A percentile compares a stretch with the other conserved stretches of the same genome.
phyloP scores from a whole-genome alignment of 257 asterid species.

The Capsicum baccatum region DNA sequence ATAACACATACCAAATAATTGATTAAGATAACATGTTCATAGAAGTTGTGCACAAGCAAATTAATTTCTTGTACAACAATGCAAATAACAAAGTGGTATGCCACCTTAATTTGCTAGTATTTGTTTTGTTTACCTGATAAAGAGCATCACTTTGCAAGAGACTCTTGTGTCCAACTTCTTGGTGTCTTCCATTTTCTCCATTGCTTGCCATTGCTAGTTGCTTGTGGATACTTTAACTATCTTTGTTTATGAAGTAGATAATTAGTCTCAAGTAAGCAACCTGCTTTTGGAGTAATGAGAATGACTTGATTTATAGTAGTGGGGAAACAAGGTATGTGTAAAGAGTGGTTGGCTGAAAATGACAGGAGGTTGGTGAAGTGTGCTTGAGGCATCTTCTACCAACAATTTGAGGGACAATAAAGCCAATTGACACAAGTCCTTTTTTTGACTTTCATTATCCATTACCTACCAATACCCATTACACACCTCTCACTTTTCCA shows the following conservation, averaged over 20 bases:
- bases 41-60: background rate
- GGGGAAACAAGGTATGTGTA: background rate
- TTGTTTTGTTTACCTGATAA: conserved; percentile 27
- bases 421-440: background rate
- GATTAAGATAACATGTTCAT: background rate
- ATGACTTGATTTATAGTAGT: background rate
- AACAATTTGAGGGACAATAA: background rate
- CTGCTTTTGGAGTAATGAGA: background rate
- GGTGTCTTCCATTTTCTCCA: conserved; percentile 33
- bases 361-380: background rate
- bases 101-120: background rate
- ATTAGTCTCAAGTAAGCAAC: background rate
- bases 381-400: background rate
- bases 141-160: conserved; percentile 34
- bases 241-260: background rate
- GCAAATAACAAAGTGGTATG: background rate
- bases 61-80: background rate
- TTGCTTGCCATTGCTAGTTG: conserved; percentile 25
- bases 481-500: background rate
- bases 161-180: conserved; percentile 38
- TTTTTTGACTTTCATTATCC: conserved; percentile 24
- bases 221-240: background rate
- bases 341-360: conserved; percentile 10
- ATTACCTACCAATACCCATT: conserved; percentile 21
- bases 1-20: background rate